Evolutionary conservation across 139 green algal genomes (phyloP), one percentile per base, ranked within the genome.

Genomic region (Chlamydomonas sp.): DNA sequence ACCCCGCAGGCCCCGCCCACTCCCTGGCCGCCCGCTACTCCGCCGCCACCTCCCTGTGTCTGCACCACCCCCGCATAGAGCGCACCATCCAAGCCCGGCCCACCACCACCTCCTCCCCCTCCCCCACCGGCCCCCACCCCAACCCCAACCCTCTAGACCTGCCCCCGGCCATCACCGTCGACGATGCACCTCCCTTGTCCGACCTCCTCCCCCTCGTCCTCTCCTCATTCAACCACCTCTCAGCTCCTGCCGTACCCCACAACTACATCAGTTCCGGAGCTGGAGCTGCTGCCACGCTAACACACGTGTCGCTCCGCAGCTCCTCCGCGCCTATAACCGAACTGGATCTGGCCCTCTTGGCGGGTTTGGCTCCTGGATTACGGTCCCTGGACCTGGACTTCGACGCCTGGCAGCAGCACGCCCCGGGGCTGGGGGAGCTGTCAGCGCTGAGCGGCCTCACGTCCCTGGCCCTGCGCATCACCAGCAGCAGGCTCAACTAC

Each of bases 401-500:
- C 10, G 81, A 86, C 59, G 20, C 3, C 1, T 31, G 14, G n/a
- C 71, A 86, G 81, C 20, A 15, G 81, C 81, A 71, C 3, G 81
- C 81, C 61, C 81, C 81, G n/a, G 18, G 2, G 59, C 72, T 86
- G 6, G 59, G 14, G 8, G 60, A 60, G 10, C 81, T 86, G 10
- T 9, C 14, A 4, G 18, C 12, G 16, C 72, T 86, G 60, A 3
- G 0, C 0, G 12, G 69, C n/a, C 72, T 86, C 71, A 69, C 60
- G 71, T 71, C 71, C 57, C 81, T 86, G 71, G 81, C 9, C 2
- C 10, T 86, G 12, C 17, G 59, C 12, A 20, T 86, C 18, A 8
- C 60, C 20, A 86, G 49, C 72, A 15, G 3, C 71, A 79, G 68
- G 81, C 69, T 86, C 60, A 79, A 86, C 59, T 86, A 73, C n/a